These are phyloP conservation scores for Ceratocystis alfenasii DNA, from an alignment of 2,329 filamentous ascomycete genomes.

Conservation along the genomic window DNA sequence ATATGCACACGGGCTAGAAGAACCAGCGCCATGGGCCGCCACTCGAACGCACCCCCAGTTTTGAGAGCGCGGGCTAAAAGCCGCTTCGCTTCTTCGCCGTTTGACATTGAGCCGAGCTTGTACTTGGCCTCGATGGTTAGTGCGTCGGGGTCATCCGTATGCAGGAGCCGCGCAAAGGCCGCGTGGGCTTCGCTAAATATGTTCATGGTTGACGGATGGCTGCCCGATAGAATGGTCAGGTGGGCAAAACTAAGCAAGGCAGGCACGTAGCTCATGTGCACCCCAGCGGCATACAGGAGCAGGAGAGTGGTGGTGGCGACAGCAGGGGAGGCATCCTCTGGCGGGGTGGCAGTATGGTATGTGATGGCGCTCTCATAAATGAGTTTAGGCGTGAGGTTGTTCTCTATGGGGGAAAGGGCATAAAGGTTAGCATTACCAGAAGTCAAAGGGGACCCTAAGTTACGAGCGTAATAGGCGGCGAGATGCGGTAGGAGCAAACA, in stretches of 20 bases:
- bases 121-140: conserved; percentile 28
- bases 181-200: conserved; percentile 9
- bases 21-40: conserved; percentile 15
- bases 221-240: conserved; percentile 24
- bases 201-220: conserved; percentile 26
- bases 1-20: background rate
- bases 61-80: conserved; percentile 17
- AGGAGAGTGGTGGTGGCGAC: conserved; percentile 25
- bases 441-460: background rate
- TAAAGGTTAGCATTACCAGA: background rate
- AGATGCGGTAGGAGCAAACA: background rate
- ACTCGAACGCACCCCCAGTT: conserved; percentile 20
- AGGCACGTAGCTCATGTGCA: conserved; percentile 23
- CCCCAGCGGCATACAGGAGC: conserved; percentile 29
- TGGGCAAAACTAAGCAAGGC: conserved; percentile 15
- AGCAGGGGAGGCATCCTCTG: conserved; percentile 11
- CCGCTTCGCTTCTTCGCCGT: conserved; percentile 13
- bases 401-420: background rate
- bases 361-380: conserved; percentile 18
- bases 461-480: background rate
- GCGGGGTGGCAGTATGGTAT: background rate
- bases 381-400: background rate
- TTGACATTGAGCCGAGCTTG: background rate
- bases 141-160: conserved; percentile 29
- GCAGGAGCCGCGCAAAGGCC: background rate